phyloP scores from a whole-genome alignment of 2,329 filamentous ascomycete species.

The Aspergillus pseudonomiae region DNA sequence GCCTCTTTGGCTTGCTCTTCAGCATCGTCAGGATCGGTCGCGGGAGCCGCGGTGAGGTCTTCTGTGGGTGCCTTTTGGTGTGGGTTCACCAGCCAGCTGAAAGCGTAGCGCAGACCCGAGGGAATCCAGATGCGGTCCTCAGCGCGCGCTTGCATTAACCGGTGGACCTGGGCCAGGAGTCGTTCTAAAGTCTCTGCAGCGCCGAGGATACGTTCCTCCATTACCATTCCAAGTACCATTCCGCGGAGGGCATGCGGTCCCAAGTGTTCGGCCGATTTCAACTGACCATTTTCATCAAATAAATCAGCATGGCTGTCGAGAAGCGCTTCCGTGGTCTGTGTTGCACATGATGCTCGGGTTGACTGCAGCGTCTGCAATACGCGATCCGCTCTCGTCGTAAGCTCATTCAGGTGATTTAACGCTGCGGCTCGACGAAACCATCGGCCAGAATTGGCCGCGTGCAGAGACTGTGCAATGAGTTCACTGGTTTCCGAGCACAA shows the following conservation, averaged over 20 bases:
- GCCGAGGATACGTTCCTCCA: conserved; percentile 47
- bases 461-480: conserved; percentile 28
- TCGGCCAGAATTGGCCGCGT: conserved; percentile 30
- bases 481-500: conserved; percentile 28
- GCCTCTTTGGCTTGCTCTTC: conserved; percentile 39
- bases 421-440: conserved; percentile 27
- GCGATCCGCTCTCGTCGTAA: conserved; percentile 9
- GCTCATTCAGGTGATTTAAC: conserved; percentile 20
- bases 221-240: conserved; percentile 50
- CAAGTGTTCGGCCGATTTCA: conserved; percentile 35
- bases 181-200: conserved; percentile 1
- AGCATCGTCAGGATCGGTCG: conserved; percentile 28
- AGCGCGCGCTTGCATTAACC: conserved; percentile 42
- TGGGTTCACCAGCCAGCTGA: conserved; percentile 42
- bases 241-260: conserved; percentile 49
- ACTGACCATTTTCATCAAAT: conserved; percentile 26
- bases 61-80: conserved; percentile 24
- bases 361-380: conserved; percentile 28
- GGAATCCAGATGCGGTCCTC: conserved; percentile 48
- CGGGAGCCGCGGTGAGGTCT: conserved; percentile 10
- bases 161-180: conserved; percentile 41
- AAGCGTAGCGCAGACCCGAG: conserved; percentile 40
- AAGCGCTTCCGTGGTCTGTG: conserved; percentile 45
- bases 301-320: conserved; percentile 24
- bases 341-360: conserved; percentile 20